These are phyloP conservation scores for Tolypocladium pustulatum DNA, from an alignment of 2,329 filamentous ascomycete species.

Conservation along the genomic window DNA sequence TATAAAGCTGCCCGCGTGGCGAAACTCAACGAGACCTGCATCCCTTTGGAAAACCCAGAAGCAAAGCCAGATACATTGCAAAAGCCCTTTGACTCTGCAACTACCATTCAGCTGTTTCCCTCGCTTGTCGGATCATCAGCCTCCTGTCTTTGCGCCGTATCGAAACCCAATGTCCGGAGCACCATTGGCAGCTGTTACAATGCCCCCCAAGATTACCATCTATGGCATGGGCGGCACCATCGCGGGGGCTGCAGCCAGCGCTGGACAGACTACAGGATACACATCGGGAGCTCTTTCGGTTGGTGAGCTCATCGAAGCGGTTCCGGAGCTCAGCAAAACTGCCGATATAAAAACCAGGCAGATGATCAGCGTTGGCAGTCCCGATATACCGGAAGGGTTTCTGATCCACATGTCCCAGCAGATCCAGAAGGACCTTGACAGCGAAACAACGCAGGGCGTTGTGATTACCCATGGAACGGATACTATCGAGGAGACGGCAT, in stretches of 20 bases:
- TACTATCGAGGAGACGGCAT: slow-evolving; percentile 52
- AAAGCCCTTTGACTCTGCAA: background rate
- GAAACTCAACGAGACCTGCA: background rate
- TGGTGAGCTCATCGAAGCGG: slow-evolving; percentile 39
- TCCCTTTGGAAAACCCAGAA: background rate
- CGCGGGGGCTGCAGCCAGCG: slow-evolving; percentile 37
- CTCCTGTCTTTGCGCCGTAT: background rate
- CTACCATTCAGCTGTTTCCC: background rate
- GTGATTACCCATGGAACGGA: slow-evolving; percentile 58
- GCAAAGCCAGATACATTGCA: background rate
- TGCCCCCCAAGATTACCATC: slow-evolving; percentile 41
- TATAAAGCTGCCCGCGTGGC: background rate
- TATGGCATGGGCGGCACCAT: slow-evolving; percentile 50
- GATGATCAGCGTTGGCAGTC: slow-evolving; percentile 37
- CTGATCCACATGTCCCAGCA: slow-evolving; percentile 35
- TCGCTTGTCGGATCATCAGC: background rate
- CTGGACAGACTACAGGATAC: slow-evolving; percentile 35
- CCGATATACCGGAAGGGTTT: slow-evolving; percentile 35
- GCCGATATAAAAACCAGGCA: slow-evolving; percentile 44
- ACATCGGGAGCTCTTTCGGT: slow-evolving; percentile 33
- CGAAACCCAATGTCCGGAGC: background rate
- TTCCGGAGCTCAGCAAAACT: slow-evolving; percentile 42
- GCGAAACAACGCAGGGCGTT: slow-evolving; percentile 29
- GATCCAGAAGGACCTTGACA: slow-evolving; percentile 37
- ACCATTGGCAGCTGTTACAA: background rate